Base-by-base conservation (phyloP, 2,329 filamentous ascomycete genomes). In the Fusarium dimerum region DNA sequence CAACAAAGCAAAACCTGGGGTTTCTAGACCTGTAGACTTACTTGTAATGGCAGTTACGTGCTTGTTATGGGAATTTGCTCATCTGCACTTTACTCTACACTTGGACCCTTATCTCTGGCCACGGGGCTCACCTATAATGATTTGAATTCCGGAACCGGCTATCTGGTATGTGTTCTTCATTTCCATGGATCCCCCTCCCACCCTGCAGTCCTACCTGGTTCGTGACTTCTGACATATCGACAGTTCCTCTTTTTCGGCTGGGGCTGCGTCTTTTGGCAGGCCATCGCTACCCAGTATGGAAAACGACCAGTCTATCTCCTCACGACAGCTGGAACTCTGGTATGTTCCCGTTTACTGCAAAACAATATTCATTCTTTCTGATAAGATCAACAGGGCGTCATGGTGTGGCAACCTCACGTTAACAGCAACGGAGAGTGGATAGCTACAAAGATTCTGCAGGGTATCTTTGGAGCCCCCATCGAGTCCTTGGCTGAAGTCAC, bases 191-290 rank as follows among this genome's bases (percentile, higher is more conserved):
- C 7, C 20, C 7, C 20, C 20, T 26, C 20, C 20, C 20, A 26
- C 20, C 20, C 20, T 7, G 20, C 20, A 26, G 20, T 26, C 20
- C 20, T 7, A 26, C 20, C 4, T 26, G 20, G 20, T 26, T 26
- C 20, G 20, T 26, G 20, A 26, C 7, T 26, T 26, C 20, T 26
- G 20, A 26, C 20, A 4, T 26, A 7, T 26, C 20, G 20, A 26
- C 20, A 26, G 20, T 71, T 72, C 26, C 60, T 71, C 8, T 66
- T 69, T 48, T 64, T 63, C 15, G 68, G 68, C 7, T 71, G 68
- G 68, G 69, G 66, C 3, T 68, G 66, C 44, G 32, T 71, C 6
- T 47, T 70, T 43, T 71, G 68, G 67, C 67, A 71, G 43, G 55
- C 69, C 2, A 44, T 70, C 11, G 68, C 67, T 7, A 56, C 66